Conservation (phyloP, 2,329 filamentous ascomycete genomes). For the Venturia carpophila region DNA sequence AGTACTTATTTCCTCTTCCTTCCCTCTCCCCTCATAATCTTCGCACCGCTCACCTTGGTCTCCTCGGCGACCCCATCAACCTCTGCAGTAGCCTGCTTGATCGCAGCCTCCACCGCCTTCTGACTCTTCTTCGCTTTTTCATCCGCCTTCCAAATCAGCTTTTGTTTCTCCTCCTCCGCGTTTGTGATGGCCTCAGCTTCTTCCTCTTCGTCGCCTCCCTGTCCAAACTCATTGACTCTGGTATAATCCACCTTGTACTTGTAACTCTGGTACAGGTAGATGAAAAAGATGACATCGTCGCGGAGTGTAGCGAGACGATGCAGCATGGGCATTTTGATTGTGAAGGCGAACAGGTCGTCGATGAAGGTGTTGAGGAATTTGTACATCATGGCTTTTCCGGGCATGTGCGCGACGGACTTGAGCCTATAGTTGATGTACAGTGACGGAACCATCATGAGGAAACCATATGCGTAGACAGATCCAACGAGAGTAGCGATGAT, state of each 20-base stretch:
- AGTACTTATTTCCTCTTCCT: conserved; percentile 4
- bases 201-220: conserved; percentile 87
- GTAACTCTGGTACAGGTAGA: conserved; percentile 92
- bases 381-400: conserved; percentile 91
- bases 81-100: conserved; percentile 3
- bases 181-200: conserved; percentile 38
- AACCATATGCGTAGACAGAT: conserved; percentile 94
- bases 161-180: conserved; percentile 4
- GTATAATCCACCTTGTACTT: conserved; percentile 87
- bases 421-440: conserved; percentile 99
- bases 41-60: neutral
- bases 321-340: conserved; percentile 96
- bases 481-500: conserved; percentile 91
- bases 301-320: conserved; percentile 87
- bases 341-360: conserved; percentile 96
- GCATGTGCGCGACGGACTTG: conserved; percentile 89
- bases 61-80: neutral
- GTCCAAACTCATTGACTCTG: conserved; percentile 94
- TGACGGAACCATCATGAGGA: conserved; percentile 97
- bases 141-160: neutral
- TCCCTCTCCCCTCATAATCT: neutral
- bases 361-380: conserved; percentile 99
- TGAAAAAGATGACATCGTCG: conserved; percentile 96
- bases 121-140: neutral
- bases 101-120: neutral